Conservation (phyloP, 331 rosid genomes). For the Acacia concinna region DNA sequence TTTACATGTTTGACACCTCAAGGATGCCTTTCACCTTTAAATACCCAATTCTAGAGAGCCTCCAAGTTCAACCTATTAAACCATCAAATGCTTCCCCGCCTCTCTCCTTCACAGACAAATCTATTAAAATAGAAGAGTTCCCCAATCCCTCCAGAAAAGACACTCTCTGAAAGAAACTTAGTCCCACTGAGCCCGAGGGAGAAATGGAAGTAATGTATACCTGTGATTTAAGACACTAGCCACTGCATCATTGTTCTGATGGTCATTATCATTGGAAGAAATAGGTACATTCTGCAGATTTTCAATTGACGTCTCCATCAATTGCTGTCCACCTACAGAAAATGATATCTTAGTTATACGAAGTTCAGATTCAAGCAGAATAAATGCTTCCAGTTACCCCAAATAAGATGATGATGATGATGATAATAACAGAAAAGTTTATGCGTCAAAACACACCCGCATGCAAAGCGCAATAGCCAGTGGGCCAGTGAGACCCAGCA, state of each 20-base stretch:
- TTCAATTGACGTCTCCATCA: slow-evolving; percentile 52
- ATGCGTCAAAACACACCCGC: not conserved
- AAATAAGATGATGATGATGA: not conserved
- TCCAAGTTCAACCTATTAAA: not conserved
- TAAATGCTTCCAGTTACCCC: not conserved
- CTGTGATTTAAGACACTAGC: slow-evolving; percentile 48
- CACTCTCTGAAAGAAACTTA: not conserved
- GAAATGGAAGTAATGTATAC: slow-evolving; percentile 29
- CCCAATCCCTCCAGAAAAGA: not conserved
- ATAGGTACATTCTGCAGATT: slow-evolving; percentile 32
- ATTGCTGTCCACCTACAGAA: slow-evolving; percentile 29
- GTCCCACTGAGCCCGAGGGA: not conserved
- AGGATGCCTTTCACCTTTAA: not conserved
- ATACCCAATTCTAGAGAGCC: not conserved
- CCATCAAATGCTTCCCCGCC: not conserved
- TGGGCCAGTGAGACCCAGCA: not conserved
- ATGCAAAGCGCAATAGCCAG: not conserved
- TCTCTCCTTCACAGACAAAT: not conserved
- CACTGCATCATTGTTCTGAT: slow-evolving; percentile 36
- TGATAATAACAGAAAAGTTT: not conserved
- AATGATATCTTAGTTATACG: not conserved
- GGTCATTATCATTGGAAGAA: slow-evolving; percentile 45
- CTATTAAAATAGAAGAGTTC: not conserved
- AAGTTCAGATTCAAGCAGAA: not conserved
- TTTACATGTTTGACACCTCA: not conserved